phyloP scores from a whole-genome alignment of 768 basidiomycete species.

The Hericium rajendrae region DNA sequence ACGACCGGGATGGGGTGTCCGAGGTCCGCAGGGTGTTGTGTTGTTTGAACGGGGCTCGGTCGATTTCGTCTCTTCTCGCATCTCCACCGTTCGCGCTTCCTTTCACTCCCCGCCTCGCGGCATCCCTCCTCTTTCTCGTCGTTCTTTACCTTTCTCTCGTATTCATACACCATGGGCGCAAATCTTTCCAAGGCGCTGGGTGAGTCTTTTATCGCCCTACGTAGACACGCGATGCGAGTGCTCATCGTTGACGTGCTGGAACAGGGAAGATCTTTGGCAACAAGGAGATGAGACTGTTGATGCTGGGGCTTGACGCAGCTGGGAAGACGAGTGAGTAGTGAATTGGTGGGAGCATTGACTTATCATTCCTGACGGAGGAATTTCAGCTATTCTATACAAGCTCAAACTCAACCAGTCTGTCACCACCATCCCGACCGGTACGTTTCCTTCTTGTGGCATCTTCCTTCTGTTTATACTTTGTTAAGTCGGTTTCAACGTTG shows the following conservation, averaged over 20 bases:
- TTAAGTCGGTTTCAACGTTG: slow-evolving; percentile 95
- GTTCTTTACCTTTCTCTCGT: slow-evolving; percentile 45
- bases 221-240: slow-evolving; percentile 1
- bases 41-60: not conserved
- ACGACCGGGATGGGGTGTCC: not conserved
- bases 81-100: not conserved
- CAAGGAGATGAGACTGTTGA: slow-evolving; percentile 97
- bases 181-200: slow-evolving; percentile 81
- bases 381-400: slow-evolving; percentile 91
- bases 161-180: slow-evolving; percentile 58
- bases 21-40: not conserved
- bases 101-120: slow-evolving; percentile 2
- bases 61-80: not conserved
- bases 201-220: slow-evolving; percentile 22
- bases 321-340: slow-evolving; percentile 87
- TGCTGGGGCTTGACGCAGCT: slow-evolving; percentile 95
- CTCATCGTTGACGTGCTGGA: slow-evolving; percentile 6
- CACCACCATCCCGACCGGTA: slow-evolving; percentile 95
- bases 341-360: not conserved
- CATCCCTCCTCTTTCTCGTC: slow-evolving; percentile 30
- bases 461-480: not conserved
- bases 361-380: slow-evolving; percentile 6
- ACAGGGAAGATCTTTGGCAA: slow-evolving; percentile 94
- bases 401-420: slow-evolving; percentile 98
- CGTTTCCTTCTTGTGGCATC: not conserved